Conservation (phyloP, 805 yeast species). For the Cyberlindnera meyerae region DNA sequence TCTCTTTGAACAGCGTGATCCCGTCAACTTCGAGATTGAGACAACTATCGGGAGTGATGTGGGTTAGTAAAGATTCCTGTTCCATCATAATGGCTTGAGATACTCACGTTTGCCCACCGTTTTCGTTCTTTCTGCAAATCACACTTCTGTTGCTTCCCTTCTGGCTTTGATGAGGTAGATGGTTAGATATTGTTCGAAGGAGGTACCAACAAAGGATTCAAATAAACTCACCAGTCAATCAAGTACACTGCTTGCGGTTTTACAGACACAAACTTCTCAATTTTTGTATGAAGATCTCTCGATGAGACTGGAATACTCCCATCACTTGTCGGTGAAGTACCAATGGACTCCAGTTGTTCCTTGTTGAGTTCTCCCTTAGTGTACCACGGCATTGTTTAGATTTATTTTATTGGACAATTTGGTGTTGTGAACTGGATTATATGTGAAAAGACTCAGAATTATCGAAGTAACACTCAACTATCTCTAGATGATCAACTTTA, state of each 20-base stretch:
- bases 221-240: constrained; percentile 21
- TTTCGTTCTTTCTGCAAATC: constrained; percentile 40
- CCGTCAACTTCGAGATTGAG: constrained; percentile 37
- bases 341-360: too few species aligned
- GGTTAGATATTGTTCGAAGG: not conserved
- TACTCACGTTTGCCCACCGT: constrained; percentile 37
- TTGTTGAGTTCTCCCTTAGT: too few species aligned
- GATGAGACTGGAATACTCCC: not conserved
- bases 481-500: too few species aligned
- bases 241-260: constrained; percentile 15
- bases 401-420: too few species aligned
- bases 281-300: constrained; percentile 2
- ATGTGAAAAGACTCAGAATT: too few species aligned
- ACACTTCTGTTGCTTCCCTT: constrained; percentile 30
- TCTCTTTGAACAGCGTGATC: constrained; percentile 40
- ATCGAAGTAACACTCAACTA: too few species aligned
- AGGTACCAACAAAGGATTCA: not conserved
- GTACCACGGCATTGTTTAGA: too few species aligned
- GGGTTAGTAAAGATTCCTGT: constrained; percentile 1
- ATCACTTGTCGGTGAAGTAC: not conserved
- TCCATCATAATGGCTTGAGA: too few species aligned
- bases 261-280: constrained; percentile 12
- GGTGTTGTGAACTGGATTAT: too few species aligned
- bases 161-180: constrained; percentile 6
- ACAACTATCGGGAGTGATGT: constrained; percentile 37